Percentiles rank a stretch among this genome's conserved stretches.
These are phyloP conservation scores for Rhodotorula sp. DNA, from an alignment of 1,284 basidiomycete species.

Conservation along the genomic window DNA sequence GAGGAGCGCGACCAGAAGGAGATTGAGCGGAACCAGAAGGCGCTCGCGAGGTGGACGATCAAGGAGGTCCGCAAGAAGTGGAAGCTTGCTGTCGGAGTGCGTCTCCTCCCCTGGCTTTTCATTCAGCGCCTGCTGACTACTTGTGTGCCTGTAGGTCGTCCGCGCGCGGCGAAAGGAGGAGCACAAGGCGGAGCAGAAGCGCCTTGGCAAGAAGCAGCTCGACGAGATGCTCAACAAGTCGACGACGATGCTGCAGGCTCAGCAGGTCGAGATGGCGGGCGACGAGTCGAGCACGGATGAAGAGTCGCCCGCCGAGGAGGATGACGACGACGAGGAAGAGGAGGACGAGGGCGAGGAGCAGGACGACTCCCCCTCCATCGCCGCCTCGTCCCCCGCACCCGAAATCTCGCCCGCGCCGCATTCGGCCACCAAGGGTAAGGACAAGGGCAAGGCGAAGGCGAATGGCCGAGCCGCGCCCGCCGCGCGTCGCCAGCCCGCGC, in stretches of 20 bases:
- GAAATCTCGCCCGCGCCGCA: constrained; percentile 2
- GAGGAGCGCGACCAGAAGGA: constrained; percentile 65
- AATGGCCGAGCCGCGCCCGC: background rate
- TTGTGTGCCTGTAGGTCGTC: constrained; percentile 60
- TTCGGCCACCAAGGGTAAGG: background rate
- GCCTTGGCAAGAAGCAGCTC: constrained; percentile 76
- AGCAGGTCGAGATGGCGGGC: constrained; percentile 67
- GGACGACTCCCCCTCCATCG: background rate
- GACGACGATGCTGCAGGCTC: constrained; percentile 80
- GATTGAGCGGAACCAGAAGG: constrained; percentile 69
- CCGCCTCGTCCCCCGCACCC: background rate
- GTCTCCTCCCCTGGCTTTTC: constrained; percentile 49
- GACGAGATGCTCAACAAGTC: constrained; percentile 89
- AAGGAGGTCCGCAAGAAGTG: constrained; percentile 76
- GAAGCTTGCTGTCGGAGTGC: constrained; percentile 83
- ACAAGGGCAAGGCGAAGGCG: background rate
- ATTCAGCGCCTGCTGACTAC: background rate
- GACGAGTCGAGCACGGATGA: constrained; percentile 42
- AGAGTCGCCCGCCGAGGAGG: constrained; percentile 40
- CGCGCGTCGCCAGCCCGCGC: background rate
- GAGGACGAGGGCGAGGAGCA: constrained; percentile 13
- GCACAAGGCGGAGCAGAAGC: constrained; percentile 65
- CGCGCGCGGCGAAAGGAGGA: constrained; percentile 66
- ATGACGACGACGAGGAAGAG: constrained; percentile 27
- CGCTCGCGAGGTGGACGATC: constrained; percentile 69